Conservation (phyloP, 305 asterid species). For the Fraxinus greggii region DNA sequence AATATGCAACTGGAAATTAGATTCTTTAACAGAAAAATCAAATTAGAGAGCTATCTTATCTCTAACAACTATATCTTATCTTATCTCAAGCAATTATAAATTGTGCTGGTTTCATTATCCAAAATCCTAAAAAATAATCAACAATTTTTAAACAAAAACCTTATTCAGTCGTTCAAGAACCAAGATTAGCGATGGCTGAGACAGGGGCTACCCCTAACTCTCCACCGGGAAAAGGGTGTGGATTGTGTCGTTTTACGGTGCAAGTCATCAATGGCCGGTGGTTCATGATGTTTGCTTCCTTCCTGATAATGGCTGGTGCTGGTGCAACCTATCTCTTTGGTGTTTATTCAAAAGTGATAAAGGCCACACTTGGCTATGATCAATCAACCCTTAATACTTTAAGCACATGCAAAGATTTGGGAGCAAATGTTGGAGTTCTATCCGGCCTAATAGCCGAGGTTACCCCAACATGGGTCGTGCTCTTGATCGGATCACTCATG, state of each 20-base stretch:
- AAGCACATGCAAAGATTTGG: conserved; percentile 40
- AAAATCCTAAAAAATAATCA: not conserved
- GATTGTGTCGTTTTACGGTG: conserved; percentile 15
- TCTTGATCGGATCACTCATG: conserved; percentile 33
- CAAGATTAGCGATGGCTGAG: not conserved
- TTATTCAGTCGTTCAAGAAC: not conserved
- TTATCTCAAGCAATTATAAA: not conserved
- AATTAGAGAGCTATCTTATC: not conserved
- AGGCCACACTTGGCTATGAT: conserved; percentile 44
- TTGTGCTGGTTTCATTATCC: not conserved
- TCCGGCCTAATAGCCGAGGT: conserved; percentile 50
- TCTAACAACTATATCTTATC: not conserved
- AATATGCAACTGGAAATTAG: not conserved
- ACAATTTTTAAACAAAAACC: not conserved
- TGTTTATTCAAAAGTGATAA: conserved; percentile 42
- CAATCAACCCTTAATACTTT: conserved; percentile 46
- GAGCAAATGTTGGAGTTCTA: conserved; percentile 45
- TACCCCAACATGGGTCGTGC: conserved; percentile 44
- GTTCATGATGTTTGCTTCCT: conserved; percentile 52
- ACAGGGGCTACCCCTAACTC: not conserved
- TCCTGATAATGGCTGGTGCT: conserved; percentile 48
- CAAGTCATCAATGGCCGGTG: conserved; percentile 44
- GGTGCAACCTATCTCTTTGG: conserved; percentile 53
- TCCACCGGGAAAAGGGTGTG: not conserved
- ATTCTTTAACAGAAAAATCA: not conserved